Conservation (phyloP, 441 rosid genomes). For the Pelargonium myrrhifolium region DNA sequence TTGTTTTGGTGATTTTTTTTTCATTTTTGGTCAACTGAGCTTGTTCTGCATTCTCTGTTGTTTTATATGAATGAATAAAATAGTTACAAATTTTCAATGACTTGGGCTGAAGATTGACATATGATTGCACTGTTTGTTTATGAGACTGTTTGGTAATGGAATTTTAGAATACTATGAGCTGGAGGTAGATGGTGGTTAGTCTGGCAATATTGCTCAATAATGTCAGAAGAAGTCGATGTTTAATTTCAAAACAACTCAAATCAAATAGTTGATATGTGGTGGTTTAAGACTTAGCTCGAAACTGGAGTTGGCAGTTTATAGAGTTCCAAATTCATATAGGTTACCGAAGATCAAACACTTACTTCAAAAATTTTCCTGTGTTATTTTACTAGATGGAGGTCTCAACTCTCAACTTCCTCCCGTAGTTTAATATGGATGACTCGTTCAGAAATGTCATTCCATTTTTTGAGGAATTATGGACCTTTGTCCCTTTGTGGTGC, state of each 20-base stretch:
- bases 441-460: background rate
- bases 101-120: background rate
- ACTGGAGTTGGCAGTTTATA: background rate
- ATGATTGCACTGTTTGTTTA: background rate
- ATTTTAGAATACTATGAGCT: background rate
- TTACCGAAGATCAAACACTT: background rate
- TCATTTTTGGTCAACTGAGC: slow-evolving; percentile 2
- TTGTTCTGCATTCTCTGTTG: background rate
- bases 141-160: background rate
- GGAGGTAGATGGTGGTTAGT: background rate
- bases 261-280: background rate
- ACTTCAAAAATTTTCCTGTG: background rate
- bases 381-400: background rate
- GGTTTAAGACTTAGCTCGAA: background rate
- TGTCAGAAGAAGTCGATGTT: background rate
- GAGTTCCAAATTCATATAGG: background rate
- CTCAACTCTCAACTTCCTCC: background rate
- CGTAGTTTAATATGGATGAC: background rate
- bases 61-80: background rate
- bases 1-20: background rate
- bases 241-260: background rate
- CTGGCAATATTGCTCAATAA: background rate
- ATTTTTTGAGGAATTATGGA: background rate
- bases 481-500: slow-evolving; percentile 2
- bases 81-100: background rate